Percentiles rank a stretch among this genome's conserved stretches.
Evolutionary conservation across 306 rosid genomes (phyloP).

Genomic region (Prunus mongolica): DNA sequence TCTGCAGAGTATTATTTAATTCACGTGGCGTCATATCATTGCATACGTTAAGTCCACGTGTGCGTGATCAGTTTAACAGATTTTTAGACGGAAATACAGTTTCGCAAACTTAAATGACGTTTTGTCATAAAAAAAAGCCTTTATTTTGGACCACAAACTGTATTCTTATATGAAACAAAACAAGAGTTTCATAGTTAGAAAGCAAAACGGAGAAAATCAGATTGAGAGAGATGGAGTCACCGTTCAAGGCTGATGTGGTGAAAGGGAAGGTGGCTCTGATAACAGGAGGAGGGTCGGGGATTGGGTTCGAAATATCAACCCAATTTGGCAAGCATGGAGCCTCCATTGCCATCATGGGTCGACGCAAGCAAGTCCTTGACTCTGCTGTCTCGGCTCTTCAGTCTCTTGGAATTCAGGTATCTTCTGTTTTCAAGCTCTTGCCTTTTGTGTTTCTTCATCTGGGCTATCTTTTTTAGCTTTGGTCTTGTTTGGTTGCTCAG

Average conservation of each 20-base stretch:
- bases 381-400: conserved; percentile 67
- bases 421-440: neutral
- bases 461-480: neutral
- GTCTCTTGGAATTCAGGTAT: conserved; percentile 59
- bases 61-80: no score
- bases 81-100: no score
- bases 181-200: neutral
- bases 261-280: conserved; percentile 81
- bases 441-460: neutral
- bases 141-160: neutral
- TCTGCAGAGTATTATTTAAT: no score
- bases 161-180: neutral
- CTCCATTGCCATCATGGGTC: conserved; percentile 82
- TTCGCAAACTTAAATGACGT: no score
- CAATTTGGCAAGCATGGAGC: conserved; percentile 94
- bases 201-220: neutral
- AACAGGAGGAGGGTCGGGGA: conserved; percentile 95
- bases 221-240: conserved; percentile 45
- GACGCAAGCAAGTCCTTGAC: conserved; percentile 65
- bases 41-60: no score
- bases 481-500: conserved; percentile 3
- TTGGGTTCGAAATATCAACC: conserved; percentile 71
- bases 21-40: no score
- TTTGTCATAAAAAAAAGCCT: no score
- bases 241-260: conserved; percentile 53